These are phyloP conservation scores for Parietaria judaica DNA, from an alignment of 306 rosid species.

Conservation along the genomic window DNA sequence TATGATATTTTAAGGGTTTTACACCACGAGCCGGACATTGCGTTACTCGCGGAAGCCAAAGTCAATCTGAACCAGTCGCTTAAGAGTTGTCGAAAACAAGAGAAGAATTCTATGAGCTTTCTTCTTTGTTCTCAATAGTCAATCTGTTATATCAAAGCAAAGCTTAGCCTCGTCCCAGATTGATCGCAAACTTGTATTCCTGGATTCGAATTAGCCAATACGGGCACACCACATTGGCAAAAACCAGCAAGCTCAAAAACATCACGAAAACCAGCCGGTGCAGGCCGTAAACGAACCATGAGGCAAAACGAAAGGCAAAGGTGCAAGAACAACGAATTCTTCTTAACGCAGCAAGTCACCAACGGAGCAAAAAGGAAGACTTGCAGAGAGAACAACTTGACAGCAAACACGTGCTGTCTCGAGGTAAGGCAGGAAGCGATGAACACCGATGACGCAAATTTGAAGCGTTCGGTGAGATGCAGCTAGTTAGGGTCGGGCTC, in stretches of 20 bases:
- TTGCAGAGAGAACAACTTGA: conserved; percentile 77
- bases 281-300: conserved; percentile 53
- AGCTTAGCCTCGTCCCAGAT: conserved; percentile 98
- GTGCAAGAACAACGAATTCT: conserved; percentile 58
- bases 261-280: conserved; percentile 46
- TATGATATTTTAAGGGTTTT: no score
- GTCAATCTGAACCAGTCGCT: conserved; percentile 48
- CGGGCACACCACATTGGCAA: conserved; percentile 74
- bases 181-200: conserved; percentile 82
- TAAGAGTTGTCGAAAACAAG: no score
- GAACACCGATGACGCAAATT: conserved; percentile 81
- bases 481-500: conserved; percentile 63
- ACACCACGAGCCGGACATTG: conserved; percentile 68
- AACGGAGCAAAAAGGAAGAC: conserved; percentile 90
- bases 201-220: conserved; percentile 86
- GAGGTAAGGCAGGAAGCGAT: conserved; percentile 84
- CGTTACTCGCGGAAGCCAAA: conserved; percentile 70
- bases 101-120: no score
- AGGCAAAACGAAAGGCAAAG: conserved; percentile 59
- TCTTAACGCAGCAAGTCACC: conserved; percentile 66
- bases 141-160: conserved; percentile 82
- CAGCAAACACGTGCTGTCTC: conserved; percentile 67
- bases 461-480: conserved; percentile 83
- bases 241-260: conserved; percentile 58
- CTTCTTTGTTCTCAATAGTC: neutral